Evolutionary conservation across 169 alveolate species (phyloP), one percentile per base, ranked within the genome.

Genomic region (Amoebophrya sp.): DNA sequence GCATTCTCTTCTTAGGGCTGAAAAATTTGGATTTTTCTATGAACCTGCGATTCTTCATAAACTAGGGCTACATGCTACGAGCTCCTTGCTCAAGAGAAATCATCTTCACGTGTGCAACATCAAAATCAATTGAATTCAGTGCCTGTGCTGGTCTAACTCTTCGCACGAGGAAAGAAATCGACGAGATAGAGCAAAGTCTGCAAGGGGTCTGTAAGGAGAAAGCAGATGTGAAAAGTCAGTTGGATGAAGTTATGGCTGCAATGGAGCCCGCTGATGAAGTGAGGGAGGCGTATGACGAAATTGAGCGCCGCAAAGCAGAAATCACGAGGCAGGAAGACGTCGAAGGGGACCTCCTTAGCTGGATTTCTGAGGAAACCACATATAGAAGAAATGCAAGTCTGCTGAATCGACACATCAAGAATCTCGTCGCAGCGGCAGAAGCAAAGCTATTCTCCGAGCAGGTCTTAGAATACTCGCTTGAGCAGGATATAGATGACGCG

Each of bases 181-280:
- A 65, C 83, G 83, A 65, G n/a, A 1, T 65, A 6, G 83, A 65
- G n/a, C 18, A 65, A 26, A 18, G 2, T 29, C 83, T 65, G 2
- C 83, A 65, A n/a, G n/a, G n/a, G n/a, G 83, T 65, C 83, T 65
- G 83, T 36, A 65, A 65, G 83, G 36, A 65, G 83, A 29, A 36
- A 6, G 39, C n/a, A 10, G 83, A 65, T 36, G 3, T 65, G 12
- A 29, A 36, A 10, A 36, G 39, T 29, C 83, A 65, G 83, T n/a
- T n/a, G n/a, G n/a, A n/a, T n/a, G n/a, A n/a, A n/a, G n/a, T n/a
- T n/a, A n/a, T n/a, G n/a, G n/a, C n/a, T n/a, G n/a, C n/a, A n/a
- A n/a, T n/a, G n/a, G n/a, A n/a, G n/a, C n/a, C n/a, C n/a, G n/a
- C n/a, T n/a, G n/a, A n/a, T n/a, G n/a, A n/a, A n/a, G n/a, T n/a